These are phyloP conservation scores for Neurospora sp. DNA, from an alignment of 495 filamentous ascomycete species.

Conservation along the genomic window DNA sequence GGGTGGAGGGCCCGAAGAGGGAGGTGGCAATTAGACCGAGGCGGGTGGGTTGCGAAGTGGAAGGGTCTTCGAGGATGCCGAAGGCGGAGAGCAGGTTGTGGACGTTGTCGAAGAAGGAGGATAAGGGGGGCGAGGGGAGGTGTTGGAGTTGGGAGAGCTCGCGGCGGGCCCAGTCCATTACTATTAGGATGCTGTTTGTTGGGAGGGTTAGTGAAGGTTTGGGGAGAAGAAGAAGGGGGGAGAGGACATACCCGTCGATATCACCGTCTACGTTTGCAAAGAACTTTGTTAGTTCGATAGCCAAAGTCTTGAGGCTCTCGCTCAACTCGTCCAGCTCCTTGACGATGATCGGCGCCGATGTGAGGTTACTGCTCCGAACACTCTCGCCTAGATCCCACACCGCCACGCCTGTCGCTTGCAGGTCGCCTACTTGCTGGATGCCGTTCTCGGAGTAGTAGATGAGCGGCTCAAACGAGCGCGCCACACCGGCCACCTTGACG, in stretches of 20 bases:
- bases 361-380: constrained; percentile 81
- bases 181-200: constrained; percentile 59
- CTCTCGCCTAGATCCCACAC: constrained; percentile 90
- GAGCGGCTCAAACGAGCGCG: constrained; percentile 79
- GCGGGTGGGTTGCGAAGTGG: constrained; percentile 50
- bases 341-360: constrained; percentile 74
- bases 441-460: constrained; percentile 90
- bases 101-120: constrained; percentile 64
- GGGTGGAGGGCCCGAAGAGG: constrained; percentile 66
- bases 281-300: constrained; percentile 74
- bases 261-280: constrained; percentile 88
- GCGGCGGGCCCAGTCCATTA: constrained; percentile 89
- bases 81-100: constrained; percentile 61
- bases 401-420: constrained; percentile 81
- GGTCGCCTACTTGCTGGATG: constrained; percentile 67
- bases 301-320: constrained; percentile 70
- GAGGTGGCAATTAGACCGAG: constrained; percentile 55
- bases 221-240: background rate
- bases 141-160: constrained; percentile 51
- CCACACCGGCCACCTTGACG: constrained; percentile 79
- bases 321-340: constrained; percentile 71
- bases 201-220: constrained; percentile 1
- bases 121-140: constrained; percentile 46
- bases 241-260: constrained; percentile 53
- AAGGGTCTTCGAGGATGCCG: constrained; percentile 57